Base-by-base conservation (phyloP, 225 moss, liverwort and hornwort species). In the Sphagnum tenellum region DNA sequence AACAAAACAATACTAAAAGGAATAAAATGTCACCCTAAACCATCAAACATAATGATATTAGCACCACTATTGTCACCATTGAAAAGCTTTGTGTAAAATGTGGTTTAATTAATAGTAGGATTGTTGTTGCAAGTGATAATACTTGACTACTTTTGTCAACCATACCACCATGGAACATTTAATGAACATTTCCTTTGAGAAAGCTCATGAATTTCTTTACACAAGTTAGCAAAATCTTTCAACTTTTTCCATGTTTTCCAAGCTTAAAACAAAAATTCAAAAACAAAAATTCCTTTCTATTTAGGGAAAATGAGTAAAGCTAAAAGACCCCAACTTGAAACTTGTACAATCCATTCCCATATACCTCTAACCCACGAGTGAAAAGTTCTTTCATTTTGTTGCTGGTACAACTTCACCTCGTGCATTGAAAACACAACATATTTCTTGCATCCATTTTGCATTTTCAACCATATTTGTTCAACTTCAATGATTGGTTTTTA, bases 91-190 rank as follows among this genome's bases (percentile, higher is more conserved):
- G 5, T 46, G 3, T 1, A 4, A 61, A 46, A 47, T 44, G 11
- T 45, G 68, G 62, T n/a, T 74, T 6, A 45, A 12, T 47, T 50
- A 49, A 66, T 9, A 76, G 70, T 67, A 69, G 70, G 60, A 29
- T 29, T 1, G 1, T 65, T 66, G 29, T 29, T 29, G 61, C 55
- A 46, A 60, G 71, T 13, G 7, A 61, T 63, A 64, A 64, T 86
- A 86, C 85, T 79, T 86, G 79, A 75, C 76, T 74, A 70, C 79
- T 86, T 50, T 71, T 82, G 82, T 86, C 85, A 82, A 79, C 66
- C 63, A 86, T 72, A 75, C 67, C 74, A 72, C 85, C 81, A 86
- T 56, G 72, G 76, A 9, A 74, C 49, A 67, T 77, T 79, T 50
- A 64, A 65, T 49, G 64, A 56, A 52, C 53, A 72, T 60, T 75